These are phyloP conservation scores for Sporisorium exsertum DNA, from an alignment of 1,284 basidiomycete genomes.

Conservation along the genomic window DNA sequence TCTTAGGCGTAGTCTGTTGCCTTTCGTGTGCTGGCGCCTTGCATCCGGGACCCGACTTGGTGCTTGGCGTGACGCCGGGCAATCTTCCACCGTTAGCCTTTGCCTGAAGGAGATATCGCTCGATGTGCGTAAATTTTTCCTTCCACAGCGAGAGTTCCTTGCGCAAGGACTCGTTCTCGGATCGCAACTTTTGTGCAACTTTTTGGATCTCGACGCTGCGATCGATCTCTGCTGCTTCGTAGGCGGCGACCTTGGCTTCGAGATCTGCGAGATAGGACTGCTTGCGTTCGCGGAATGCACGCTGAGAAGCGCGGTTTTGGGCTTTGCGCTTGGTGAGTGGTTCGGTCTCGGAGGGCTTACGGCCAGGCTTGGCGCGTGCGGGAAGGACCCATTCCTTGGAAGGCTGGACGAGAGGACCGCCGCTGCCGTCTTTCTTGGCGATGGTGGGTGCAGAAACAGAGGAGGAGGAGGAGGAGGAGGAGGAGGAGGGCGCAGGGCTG, in stretches of 20 bases:
- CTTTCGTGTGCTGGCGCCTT: slow-evolving; percentile 52
- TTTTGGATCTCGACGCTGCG: slow-evolving; percentile 64
- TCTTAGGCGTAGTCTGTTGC: slow-evolving; percentile 18
- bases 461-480: slow-evolving; percentile 5
- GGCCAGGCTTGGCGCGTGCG: slow-evolving; percentile 66
- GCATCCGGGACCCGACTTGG: slow-evolving; percentile 42
- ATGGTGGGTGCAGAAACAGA: neutral
- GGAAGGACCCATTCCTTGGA: slow-evolving; percentile 67
- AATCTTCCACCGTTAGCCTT: slow-evolving; percentile 25
- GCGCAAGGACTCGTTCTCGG: slow-evolving; percentile 53
- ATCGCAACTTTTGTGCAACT: slow-evolving; percentile 55
- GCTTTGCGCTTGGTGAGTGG: slow-evolving; percentile 68
- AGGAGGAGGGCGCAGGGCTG: neutral
- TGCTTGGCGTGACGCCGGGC: slow-evolving; percentile 18
- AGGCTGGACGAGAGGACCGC: slow-evolving; percentile 53
- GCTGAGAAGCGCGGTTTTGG: slow-evolving; percentile 63
- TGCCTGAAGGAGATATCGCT: slow-evolving; percentile 23
- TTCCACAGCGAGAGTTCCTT: slow-evolving; percentile 44
- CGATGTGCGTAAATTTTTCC: slow-evolving; percentile 44
- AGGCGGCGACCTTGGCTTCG: slow-evolving; percentile 63
- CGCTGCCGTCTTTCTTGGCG: slow-evolving; percentile 27
- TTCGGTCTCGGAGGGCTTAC: slow-evolving; percentile 65
- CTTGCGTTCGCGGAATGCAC: slow-evolving; percentile 63
- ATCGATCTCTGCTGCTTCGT: slow-evolving; percentile 62
- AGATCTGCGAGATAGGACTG: slow-evolving; percentile 59